Conservation (phyloP, 768 basidiomycete genomes). For the Phylloporus rhodoxanthus region DNA sequence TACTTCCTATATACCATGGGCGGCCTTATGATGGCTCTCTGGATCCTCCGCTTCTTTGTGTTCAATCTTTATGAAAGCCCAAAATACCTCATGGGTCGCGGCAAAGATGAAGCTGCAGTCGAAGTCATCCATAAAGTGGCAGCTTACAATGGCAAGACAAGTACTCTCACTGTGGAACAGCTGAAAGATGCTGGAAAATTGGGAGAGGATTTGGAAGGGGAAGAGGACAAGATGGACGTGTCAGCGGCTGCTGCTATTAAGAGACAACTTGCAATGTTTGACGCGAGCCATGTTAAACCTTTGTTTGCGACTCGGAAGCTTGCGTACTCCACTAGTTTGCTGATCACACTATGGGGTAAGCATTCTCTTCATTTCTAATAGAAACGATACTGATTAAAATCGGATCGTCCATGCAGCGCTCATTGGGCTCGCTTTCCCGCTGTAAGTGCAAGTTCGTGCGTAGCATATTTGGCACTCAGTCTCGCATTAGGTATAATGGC, state of each 20-base stretch:
- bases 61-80: conserved; percentile 69
- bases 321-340: conserved; percentile 44
- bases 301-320: conserved; percentile 47
- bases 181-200: conserved; percentile 28
- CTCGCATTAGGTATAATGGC: conserved; percentile 39
- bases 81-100: conserved; percentile 66
- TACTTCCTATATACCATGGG: conserved; percentile 73
- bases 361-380: not conserved
- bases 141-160: conserved; percentile 48
- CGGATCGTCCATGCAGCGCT: conserved; percentile 39
- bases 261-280: conserved; percentile 38
- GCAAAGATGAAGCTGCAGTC: conserved; percentile 56
- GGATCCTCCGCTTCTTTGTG: conserved; percentile 55
- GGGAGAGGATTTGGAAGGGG: conserved; percentile 5
- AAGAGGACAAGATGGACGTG: conserved; percentile 26
- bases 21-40: conserved; percentile 60
- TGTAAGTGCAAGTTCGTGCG: conserved; percentile 33
- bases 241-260: conserved; percentile 33
- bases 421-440: conserved; percentile 71
- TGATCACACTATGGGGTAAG: conserved; percentile 51
- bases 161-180: conserved; percentile 46
- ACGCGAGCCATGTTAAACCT: conserved; percentile 38
- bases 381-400: not conserved
- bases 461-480: not conserved
- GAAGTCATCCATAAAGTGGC: conserved; percentile 59